These are phyloP conservation scores for Salix viminalis DNA, from an alignment of 345 rosid genomes.

Conservation along the genomic window DNA sequence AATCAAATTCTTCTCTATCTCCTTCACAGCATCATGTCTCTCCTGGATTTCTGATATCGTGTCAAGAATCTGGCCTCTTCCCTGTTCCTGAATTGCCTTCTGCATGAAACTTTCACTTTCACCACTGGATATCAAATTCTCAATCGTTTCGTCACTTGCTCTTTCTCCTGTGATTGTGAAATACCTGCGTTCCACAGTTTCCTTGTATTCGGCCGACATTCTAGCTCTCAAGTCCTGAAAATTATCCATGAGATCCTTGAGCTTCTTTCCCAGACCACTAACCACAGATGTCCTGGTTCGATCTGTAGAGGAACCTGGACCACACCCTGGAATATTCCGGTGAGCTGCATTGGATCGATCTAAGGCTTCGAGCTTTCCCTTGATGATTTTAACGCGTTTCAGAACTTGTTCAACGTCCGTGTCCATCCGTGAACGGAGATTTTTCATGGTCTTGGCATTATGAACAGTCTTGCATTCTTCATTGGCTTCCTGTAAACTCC, in stretches of 20 bases:
- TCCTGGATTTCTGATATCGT: constrained; percentile 85
- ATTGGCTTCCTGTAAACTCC: constrained; percentile 60
- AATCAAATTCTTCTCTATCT: constrained; percentile 74
- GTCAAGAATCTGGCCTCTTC: constrained; percentile 77
- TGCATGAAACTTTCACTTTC: constrained; percentile 81
- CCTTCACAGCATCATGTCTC: constrained; percentile 75
- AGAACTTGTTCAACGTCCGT: constrained; percentile 54
- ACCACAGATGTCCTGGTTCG: constrained; percentile 77
- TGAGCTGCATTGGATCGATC: constrained; percentile 63
- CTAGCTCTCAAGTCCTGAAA: constrained; percentile 56
- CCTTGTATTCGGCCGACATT: constrained; percentile 63
- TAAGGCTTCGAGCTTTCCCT: constrained; percentile 66
- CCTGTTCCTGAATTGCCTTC: constrained; percentile 83
- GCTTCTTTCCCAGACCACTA: constrained; percentile 66
- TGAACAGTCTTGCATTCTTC: constrained; percentile 66
- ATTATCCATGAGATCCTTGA: constrained; percentile 69
- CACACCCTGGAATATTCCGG: constrained; percentile 58
- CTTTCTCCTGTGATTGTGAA: constrained; percentile 71
- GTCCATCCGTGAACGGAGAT: constrained; percentile 61
- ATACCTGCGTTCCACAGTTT: constrained; percentile 75
- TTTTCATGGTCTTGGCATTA: constrained; percentile 58
- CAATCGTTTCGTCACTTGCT: constrained; percentile 70
- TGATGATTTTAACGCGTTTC: constrained; percentile 58
- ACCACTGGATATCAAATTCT: constrained; percentile 70
- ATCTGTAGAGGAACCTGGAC: constrained; percentile 77